phyloP scores from a whole-genome alignment of 192 early-diverging fungal species.

The Mortierella alpina region DNA sequence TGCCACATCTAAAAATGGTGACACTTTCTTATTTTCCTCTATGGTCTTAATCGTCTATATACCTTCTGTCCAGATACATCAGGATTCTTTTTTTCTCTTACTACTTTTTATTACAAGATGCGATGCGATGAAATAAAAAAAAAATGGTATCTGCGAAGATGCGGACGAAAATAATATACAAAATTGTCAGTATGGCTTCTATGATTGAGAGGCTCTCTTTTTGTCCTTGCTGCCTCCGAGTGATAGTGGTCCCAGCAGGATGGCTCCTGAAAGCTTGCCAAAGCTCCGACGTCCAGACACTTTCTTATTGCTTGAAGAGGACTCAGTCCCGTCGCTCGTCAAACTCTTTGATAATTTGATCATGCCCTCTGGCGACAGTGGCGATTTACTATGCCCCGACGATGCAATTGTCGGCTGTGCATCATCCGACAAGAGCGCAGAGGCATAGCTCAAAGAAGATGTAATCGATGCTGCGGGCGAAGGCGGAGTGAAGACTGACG shows the following conservation, averaged over 20 bases:
- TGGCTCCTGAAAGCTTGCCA: conserved; percentile 5
- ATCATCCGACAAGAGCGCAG: conserved; percentile 15
- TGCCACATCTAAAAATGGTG: neutral
- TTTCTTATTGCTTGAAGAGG: conserved; percentile 1
- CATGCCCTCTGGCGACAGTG: conserved; percentile 28
- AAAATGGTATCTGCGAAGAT: conserved; percentile 6
- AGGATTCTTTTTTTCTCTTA: neutral
- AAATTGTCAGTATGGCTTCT: neutral
- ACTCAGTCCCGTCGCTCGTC: conserved; percentile 26
- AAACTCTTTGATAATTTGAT: conserved; percentile 34
- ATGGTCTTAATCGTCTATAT: too few species aligned
- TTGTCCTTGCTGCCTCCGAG: conserved; percentile 15
- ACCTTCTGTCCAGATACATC: too few species aligned
- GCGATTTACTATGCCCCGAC: neutral
- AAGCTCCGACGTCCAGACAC: conserved; percentile 16
- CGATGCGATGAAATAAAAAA: neutral
- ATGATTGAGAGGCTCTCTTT: neutral
- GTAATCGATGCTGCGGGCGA: conserved; percentile 18
- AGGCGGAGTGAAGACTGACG: conserved; percentile 4
- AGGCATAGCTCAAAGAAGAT: conserved; percentile 32
- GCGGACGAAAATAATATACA: neutral
- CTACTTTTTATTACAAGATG: neutral
- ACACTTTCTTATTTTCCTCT: too few species aligned
- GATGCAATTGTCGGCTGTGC: neutral
- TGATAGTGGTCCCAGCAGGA: conserved; percentile 17